These are phyloP conservation scores for Clonostachys sp. DNA, from an alignment of 2,329 filamentous ascomycete genomes.

Conservation along the genomic window DNA sequence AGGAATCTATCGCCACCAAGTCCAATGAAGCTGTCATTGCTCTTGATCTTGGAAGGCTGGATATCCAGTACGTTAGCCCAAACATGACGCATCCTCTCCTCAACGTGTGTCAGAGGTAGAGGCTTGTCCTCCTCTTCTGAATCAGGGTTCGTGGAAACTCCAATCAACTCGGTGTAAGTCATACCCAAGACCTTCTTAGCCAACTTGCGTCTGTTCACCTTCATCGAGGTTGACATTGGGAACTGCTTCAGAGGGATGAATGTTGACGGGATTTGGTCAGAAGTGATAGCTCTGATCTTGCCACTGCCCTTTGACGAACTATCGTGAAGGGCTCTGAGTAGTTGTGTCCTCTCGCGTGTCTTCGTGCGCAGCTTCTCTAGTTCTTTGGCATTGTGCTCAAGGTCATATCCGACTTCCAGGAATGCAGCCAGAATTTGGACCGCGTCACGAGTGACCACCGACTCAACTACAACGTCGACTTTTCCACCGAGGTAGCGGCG, in stretches of 20 bases:
- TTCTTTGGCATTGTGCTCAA: slow-evolving; percentile 28
- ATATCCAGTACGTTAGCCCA: slow-evolving; percentile 39
- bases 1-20: slow-evolving; percentile 40
- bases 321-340: slow-evolving; percentile 9
- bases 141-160: slow-evolving; percentile 30
- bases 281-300: not conserved
- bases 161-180: slow-evolving; percentile 35
- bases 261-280: slow-evolving; percentile 36
- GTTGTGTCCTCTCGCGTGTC: slow-evolving; percentile 32
- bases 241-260: slow-evolving; percentile 43
- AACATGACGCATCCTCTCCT: slow-evolving; percentile 40
- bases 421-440: slow-evolving; percentile 40
- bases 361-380: slow-evolving; percentile 27
- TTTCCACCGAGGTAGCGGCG: slow-evolving; percentile 39
- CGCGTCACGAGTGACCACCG: slow-evolving; percentile 36
- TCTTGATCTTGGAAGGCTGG: slow-evolving; percentile 30
- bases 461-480: slow-evolving; percentile 43
- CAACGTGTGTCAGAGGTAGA: slow-evolving; percentile 39
- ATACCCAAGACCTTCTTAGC: slow-evolving; percentile 36
- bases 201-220: slow-evolving; percentile 43
- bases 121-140: slow-evolving; percentile 34
- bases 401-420: slow-evolving; percentile 37
- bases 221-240: slow-evolving; percentile 43
- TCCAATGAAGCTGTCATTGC: slow-evolving; percentile 37
- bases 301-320: slow-evolving; percentile 10